phyloP scores from a whole-genome alignment of 1,139 yeast species.

The Zygotorulaspora mrakii region DNA sequence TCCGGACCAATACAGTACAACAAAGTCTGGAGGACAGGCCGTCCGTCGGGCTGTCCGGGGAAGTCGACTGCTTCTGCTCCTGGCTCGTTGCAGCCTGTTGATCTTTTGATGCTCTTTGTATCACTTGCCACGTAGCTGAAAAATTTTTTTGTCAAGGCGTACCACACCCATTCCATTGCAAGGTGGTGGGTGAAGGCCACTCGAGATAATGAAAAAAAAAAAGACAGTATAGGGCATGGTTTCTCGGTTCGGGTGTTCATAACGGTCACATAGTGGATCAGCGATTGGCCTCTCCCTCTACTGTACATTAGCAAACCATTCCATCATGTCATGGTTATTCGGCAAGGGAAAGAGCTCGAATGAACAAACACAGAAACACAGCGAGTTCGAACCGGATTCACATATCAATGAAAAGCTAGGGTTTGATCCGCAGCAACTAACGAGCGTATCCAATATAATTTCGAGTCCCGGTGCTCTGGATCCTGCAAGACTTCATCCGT shows the following conservation, averaged over 20 bases:
- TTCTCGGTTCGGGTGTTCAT: background rate
- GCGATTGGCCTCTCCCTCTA: background rate
- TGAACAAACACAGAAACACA: constrained; percentile 19
- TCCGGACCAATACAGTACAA: no score
- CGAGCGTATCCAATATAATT: constrained; percentile 61
- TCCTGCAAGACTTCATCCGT: constrained; percentile 77
- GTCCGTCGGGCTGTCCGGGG: no score
- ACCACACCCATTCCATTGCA: no score
- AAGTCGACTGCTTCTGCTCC: no score
- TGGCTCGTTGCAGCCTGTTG: no score
- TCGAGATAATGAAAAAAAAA: background rate
- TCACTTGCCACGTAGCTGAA: background rate
- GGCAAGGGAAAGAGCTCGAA: constrained; percentile 45
- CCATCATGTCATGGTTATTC: constrained; percentile 64
- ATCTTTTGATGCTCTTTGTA: no score
- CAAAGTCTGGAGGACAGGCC: no score
- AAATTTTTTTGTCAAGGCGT: background rate
- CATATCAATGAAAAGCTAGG: constrained; percentile 43
- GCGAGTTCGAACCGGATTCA: constrained; percentile 24
- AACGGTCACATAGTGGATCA: no score
- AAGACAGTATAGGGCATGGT: background rate
- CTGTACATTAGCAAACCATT: background rate
- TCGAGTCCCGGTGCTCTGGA: constrained; percentile 63
- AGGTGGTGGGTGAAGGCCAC: background rate
- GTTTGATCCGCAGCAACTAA: constrained; percentile 63